phyloP scores from a whole-genome alignment of 345 rosid species.

The Citrus hindsii region DNA sequence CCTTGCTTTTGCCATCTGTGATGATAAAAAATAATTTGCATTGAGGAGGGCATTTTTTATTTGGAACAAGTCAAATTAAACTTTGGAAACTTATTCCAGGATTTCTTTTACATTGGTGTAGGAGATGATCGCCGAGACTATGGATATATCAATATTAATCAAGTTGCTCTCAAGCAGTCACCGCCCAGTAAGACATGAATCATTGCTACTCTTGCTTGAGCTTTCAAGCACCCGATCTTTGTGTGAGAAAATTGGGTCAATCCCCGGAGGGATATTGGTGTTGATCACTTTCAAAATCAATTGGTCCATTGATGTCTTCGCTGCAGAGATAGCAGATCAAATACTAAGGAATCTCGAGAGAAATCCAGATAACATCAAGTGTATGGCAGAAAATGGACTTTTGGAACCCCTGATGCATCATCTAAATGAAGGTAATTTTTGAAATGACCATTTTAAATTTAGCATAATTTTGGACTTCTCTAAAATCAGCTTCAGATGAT shows the following conservation, averaged over 20 bases:
- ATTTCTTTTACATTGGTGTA: conserved; percentile 22
- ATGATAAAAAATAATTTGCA: not conserved
- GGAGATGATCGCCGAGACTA: conserved; percentile 53
- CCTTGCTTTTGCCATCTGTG: not conserved
- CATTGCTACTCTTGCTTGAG: conserved; percentile 62
- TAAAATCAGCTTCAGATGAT: not conserved
- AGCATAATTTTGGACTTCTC: not conserved
- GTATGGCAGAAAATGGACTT: conserved; percentile 86
- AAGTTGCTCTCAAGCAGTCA: conserved; percentile 67
- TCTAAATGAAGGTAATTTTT: conserved; percentile 58
- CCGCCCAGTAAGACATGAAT: conserved; percentile 46
- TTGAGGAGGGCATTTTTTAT: too few relatives aligned
- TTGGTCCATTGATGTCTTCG: conserved; percentile 40
- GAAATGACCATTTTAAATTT: not conserved
- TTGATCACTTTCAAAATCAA: conserved; percentile 64
- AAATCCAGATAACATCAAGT: conserved; percentile 54
- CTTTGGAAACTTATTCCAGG: not conserved
- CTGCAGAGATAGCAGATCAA: conserved; percentile 55
- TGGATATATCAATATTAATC: conserved; percentile 48
- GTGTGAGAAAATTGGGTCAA: conserved; percentile 53
- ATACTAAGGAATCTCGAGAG: conserved; percentile 64
- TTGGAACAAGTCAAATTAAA: not conserved
- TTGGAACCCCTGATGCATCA: conserved; percentile 75
- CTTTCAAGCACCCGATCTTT: conserved; percentile 52
- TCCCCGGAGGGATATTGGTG: conserved; percentile 70